Base-by-base conservation (phyloP, 2,329 filamentous ascomycete genomes). In the Penicillium concentricum region DNA sequence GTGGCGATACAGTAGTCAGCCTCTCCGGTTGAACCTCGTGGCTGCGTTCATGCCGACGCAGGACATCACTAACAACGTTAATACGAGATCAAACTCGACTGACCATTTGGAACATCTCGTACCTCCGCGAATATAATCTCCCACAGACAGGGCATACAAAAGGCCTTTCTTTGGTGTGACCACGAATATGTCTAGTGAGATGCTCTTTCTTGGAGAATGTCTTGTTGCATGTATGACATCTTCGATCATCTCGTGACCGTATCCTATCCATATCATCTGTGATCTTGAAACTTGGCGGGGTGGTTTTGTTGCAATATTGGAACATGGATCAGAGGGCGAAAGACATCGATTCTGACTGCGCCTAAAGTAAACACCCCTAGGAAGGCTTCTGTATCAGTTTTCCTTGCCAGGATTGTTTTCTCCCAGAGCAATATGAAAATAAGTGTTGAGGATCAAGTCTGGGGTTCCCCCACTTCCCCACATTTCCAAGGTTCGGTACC, bases 91-190 rank as follows among this genome's bases (percentile, higher is more conserved):
- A 18, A 44, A 30, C 3, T 5, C 2, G 9, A 15, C 12, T 32
- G 12, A 7, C 26, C 26, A 34, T n/a, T 13, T 8, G 24, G 13
- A 20, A 10, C 9, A 26, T 34, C n/a, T 39, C 9, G 22, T 16
- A 65, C 63, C 56, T 64, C 46, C 61, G 52, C 5, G 58, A 57
- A 18, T 64, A 65, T 22, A 62, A n/a, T 51, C 60, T 65, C 16
- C 61, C 63, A 44, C 61, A 65, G 18, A 54, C 41, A 5, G 58
- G 50, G 34, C 63, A 65, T 18, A 26, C 42, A 34, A 60, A 96
- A 0, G 92, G 92, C 78, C 96, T 96, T 80, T 96, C 92, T 68
- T 92, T 84, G 1, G 92, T 97, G 71, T 96, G 92, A 71, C 90
- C 94, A 63, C 92, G 82, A 90, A 96, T 92, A 69, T 97, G 92